Base-by-base conservation (phyloP, 2,329 filamentous ascomycete species). In the Colletotrichum sojae region DNA sequence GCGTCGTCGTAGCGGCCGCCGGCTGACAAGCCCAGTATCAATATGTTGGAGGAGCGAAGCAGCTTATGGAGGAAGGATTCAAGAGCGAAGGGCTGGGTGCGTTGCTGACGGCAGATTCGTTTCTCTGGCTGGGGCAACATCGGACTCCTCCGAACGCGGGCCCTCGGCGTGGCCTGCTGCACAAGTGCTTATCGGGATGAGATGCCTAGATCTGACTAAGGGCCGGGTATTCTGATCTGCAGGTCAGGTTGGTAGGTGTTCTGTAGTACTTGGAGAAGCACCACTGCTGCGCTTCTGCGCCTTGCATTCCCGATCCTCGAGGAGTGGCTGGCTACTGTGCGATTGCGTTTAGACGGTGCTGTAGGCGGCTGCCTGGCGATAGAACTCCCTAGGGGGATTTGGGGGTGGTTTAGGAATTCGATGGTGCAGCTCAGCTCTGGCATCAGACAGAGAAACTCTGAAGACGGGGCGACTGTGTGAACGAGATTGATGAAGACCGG, bases 71-170 rank as follows among this genome's bases (percentile, higher is more conserved):
- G 9, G 46, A 49, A 20, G 16, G 25, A 62, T 22, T 61, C 58
- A 20, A 3, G 13, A 10, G 31, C 18, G 48, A 60, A 43, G 51
- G 46, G 31, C 57, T 40, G 39, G 6, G 31, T 36, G 31, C 31
- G 39, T 36, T 62, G 49, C 59, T 62, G 59, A 62, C 59, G 36
- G 59, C 49, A 54, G 59, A 48, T 62, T 59, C 5, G 40, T 2
- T 46, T 2, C 22, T 36, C 31, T 36, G 13, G 53, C 36, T 6
- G 18, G 31, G 36, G 20, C 8, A n/a, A 36, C 18, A n/a, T 39
- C 22, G 49, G 49, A 46, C 59, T 22, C 8, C 39, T 20, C 39
- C 49, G 49, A 62, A 54, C 46, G 25, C 22, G 51, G 52, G 31
- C 27, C 12, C 39, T 53, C 13, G 16, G 5, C 15, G 16, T 18